Evolutionary conservation across 805 yeast genomes (phyloP).

Genomic region (Candida stauntonica): DNA sequence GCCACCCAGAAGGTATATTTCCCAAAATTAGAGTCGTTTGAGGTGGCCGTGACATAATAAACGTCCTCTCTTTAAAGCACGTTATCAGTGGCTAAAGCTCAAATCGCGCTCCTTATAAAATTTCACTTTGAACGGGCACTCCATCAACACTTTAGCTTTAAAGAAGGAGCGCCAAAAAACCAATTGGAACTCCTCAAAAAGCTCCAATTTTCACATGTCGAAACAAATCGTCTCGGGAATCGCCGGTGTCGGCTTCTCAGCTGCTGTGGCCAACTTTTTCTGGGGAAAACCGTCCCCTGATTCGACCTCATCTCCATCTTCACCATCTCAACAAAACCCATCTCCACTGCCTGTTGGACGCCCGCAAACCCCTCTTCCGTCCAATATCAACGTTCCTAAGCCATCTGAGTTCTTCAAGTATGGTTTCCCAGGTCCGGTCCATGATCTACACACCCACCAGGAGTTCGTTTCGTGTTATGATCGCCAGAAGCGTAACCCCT

Average conservation of each 20-base stretch:
- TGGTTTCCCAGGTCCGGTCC: constrained; percentile 95
- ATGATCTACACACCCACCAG: constrained; percentile 66
- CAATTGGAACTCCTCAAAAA: too few species aligned
- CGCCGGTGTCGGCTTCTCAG: constrained; percentile 20
- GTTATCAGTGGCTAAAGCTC: too few species aligned
- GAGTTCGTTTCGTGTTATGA: constrained; percentile 88
- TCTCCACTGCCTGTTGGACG: constrained; percentile 7
- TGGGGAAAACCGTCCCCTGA: constrained; percentile 26
- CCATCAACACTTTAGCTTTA: too few species aligned
- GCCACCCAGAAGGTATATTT: constrained; percentile 32
- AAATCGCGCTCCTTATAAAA: too few species aligned
- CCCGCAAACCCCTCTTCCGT: constrained; percentile 4
- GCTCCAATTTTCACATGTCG: too few species aligned
- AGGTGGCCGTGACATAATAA: constrained; percentile 24
- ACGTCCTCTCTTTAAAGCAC: too few species aligned
- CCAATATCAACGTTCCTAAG: constrained; percentile 34
- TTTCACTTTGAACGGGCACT: too few species aligned
- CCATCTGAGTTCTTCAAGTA: constrained; percentile 84
- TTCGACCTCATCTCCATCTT: constrained; percentile 7
- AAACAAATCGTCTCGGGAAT: constrained; percentile 15
- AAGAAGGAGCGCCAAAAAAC: not conserved
- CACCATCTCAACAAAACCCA: constrained; percentile 2
- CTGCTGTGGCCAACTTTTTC: constrained; percentile 32
- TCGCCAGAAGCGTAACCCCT: constrained; percentile 79
- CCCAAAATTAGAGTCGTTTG: constrained; percentile 27